Base-by-base conservation (phyloP, 2,329 filamentous ascomycete genomes). In the Pseudogymnoascus sp. region DNA sequence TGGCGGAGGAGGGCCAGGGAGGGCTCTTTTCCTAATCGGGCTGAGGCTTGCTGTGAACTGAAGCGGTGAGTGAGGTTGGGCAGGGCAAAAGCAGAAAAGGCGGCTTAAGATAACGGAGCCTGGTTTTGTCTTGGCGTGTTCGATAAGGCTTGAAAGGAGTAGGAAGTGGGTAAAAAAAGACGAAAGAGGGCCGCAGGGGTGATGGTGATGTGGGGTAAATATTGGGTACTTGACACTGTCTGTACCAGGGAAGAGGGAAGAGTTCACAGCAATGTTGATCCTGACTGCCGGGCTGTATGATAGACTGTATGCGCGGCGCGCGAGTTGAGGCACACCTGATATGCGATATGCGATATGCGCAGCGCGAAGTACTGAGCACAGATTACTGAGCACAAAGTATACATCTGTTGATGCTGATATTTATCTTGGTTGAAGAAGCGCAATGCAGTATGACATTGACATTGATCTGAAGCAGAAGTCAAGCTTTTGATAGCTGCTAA, bases 11-110 rank as follows among this genome's bases (percentile, higher is more conserved):
- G 47, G 47, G 9, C 28, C n/a, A 40, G 21, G n/a, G 57, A 33
- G 9, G 33, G 21, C 60, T 61, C 60, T 61, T 26, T 28, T 61
- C 38, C 60, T 38, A 61, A 44, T 61, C 59, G 35, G 59, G 59
- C 59, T 38, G 21, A 60, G 26, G 17, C 10, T 38, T 61, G 33
- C 26, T 61, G 38, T 61, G 35, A 44, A 61, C 38, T 40, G 23
- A n/a, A 38, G 60, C 33, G 33, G 21, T 44, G 60, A 44, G 21
- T 44, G 60, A 44, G 60, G 60, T 44, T 44, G 60, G 33, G 60
- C 50, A 57, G 35, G 35, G 50, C 28, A 57, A 57, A 57, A 57
- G 50, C 28, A 57, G 50, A 57, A 57, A 57, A 57, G 50, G 50
- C 50, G 50, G 28, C 50, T 57, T 35, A 57, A 57, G 50, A 57